phyloP scores from a whole-genome alignment of 2,329 filamentous ascomycete genomes.

The Hymenoscyphus occultus region DNA sequence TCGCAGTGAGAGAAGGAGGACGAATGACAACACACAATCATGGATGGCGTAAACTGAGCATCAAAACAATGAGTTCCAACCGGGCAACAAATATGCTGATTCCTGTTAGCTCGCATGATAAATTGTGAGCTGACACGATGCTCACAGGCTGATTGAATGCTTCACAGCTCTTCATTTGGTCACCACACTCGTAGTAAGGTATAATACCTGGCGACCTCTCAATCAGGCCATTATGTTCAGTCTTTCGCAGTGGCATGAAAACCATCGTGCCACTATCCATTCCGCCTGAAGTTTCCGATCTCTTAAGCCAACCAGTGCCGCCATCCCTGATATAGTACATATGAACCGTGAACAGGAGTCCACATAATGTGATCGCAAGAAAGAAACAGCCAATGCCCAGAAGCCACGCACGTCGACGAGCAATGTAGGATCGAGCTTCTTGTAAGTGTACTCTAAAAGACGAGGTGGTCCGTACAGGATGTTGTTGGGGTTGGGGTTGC shows the following conservation, averaged over 20 bases:
- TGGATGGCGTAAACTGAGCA: conserved; percentile 25
- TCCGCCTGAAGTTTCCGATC: background rate
- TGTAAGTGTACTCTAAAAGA: conserved; percentile 13
- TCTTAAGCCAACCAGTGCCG: conserved; percentile 9
- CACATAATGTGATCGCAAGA: conserved; percentile 24
- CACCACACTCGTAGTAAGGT: conserved; percentile 33
- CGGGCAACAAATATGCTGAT: conserved; percentile 34
- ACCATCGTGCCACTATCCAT: conserved; percentile 7
- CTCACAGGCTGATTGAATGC: conserved; percentile 31
- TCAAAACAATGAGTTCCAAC: conserved; percentile 27
- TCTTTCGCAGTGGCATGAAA: conserved; percentile 28
- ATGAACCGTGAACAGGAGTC: conserved; percentile 29
- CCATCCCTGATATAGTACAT: conserved; percentile 27
- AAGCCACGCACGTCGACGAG: conserved; percentile 23
- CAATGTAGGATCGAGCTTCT: conserved; percentile 14
- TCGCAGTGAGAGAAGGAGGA: conserved; percentile 22
- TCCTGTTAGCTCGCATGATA: background rate
- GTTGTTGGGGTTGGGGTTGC: background rate
- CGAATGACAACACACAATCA: conserved; percentile 33
- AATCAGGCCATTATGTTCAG: conserved; percentile 8
- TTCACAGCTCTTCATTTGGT: conserved; percentile 33
- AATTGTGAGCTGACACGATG: background rate
- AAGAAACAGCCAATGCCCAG: conserved; percentile 20
- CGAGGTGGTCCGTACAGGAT: background rate
- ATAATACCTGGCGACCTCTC: conserved; percentile 17